phyloP scores from a whole-genome alignment of 345 rosid species.

The Boechera divaricarpa region DNA sequence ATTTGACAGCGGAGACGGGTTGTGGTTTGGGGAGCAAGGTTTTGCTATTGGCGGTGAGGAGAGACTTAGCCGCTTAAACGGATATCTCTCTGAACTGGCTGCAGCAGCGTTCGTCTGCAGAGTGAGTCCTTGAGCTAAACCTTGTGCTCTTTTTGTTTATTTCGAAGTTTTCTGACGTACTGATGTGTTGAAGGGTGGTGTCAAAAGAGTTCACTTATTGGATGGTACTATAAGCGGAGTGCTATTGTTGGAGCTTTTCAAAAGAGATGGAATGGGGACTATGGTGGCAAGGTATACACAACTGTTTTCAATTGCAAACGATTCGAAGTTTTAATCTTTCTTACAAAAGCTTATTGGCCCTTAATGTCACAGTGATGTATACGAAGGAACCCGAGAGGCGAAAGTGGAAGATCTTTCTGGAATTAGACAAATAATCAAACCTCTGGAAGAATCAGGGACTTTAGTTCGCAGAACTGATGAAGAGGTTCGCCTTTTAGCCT shows the following conservation, averaged over 20 bases:
- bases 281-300: conserved; percentile 92
- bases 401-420: conserved; percentile 71
- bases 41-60: conserved; percentile 98
- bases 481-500: conserved; percentile 56
- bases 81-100: conserved; percentile 88
- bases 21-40: conserved; percentile 87
- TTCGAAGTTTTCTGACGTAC: not conserved
- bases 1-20: conserved; percentile 81
- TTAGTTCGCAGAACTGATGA: conserved; percentile 73
- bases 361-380: conserved; percentile 67
- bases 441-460: conserved; percentile 75
- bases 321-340: conserved; percentile 12
- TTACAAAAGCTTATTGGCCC: not conserved
- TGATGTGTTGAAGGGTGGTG: conserved; percentile 68
- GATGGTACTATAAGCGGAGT: conserved; percentile 97
- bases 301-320: not conserved
- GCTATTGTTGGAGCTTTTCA: conserved; percentile 81
- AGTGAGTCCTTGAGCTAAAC: conserved; percentile 51
- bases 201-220: conserved; percentile 93
- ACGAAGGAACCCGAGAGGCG: conserved; percentile 90
- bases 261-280: conserved; percentile 99
- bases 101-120: conserved; percentile 97
- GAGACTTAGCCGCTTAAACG: conserved; percentile 72
- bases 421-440: conserved; percentile 71
- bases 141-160: not conserved